These are phyloP conservation scores for Penicillium sp. DNA, from an alignment of 2,329 filamentous ascomycete genomes.

Conservation along the genomic window DNA sequence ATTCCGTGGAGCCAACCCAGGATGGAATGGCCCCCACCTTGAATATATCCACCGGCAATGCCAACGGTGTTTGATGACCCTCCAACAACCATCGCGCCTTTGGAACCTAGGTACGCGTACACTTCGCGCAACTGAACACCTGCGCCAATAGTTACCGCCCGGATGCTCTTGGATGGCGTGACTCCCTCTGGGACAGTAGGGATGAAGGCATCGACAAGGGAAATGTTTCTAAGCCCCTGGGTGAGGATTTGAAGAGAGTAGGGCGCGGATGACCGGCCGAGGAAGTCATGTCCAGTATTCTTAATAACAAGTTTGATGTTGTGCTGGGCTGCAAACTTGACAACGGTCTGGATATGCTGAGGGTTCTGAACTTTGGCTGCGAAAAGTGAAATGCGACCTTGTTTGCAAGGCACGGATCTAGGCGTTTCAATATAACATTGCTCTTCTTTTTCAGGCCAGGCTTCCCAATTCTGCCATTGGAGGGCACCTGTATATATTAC, in stretches of 20 bases:
- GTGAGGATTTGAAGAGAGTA: constrained; percentile 42
- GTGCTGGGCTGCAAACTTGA: neutral
- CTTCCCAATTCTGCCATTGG: constrained; percentile 13
- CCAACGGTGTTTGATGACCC: constrained; percentile 48
- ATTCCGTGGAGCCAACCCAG: constrained; percentile 51
- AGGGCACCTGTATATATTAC: constrained; percentile 2
- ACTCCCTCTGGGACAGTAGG: neutral
- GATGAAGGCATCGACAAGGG: neutral
- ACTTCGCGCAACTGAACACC: constrained; percentile 50
- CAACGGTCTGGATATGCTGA: neutral
- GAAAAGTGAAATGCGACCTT: neutral
- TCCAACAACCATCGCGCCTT: constrained; percentile 31
- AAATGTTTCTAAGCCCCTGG: constrained; percentile 36
- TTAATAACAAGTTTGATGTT: constrained; percentile 45
- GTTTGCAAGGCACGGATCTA: neutral
- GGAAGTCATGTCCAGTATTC: constrained; percentile 56
- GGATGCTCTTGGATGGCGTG: neutral
- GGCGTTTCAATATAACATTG: constrained; percentile 6
- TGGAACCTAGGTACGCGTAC: neutral
- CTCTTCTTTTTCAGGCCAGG: constrained; percentile 5
- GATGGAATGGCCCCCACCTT: constrained; percentile 57
- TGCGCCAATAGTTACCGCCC: constrained; percentile 52
- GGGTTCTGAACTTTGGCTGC: neutral
- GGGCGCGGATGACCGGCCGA: constrained; percentile 38
- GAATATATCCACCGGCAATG: constrained; percentile 56